Base-by-base conservation (phyloP, 345 rosid genomes). In the Aethionema arabicum region DNA sequence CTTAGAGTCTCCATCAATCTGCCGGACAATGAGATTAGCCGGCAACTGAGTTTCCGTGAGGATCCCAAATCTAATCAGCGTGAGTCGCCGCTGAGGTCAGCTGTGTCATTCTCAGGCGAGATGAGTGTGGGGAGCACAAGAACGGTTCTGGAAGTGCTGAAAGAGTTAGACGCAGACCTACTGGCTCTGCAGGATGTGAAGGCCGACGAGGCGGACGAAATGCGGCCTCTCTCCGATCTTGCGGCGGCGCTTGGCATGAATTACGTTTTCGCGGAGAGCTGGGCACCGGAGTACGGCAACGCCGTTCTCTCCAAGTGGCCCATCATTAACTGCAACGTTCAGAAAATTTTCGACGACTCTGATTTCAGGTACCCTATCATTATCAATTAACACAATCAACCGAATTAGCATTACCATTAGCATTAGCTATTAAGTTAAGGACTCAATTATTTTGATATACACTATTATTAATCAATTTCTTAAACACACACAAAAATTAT, bases 281-380 rank as follows among this genome's bases (percentile, higher is more conserved):
- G 98, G 98, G 98, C 98, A 43, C 98, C 98, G 21, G 96, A 92
- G 72, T 92, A 89, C 66, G 98, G 98, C 8, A 92, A 92, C 78
- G 96, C 98, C 46, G 69, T 92, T 29, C 73, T 89, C 37, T 92
- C 98, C 5, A 83, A 73, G 72, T 92, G 95, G 95, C 96, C 96
- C 48, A 92, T 92, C 52, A 81, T 81, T 77, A 64, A 56, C 33
- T 87, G 78, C 79, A 72, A 59, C 62, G 88, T 84, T 10, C 95
- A 82, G 36, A 89, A 82, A 60, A 89, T 92, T 75, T 85, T 87
- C 70, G 96, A 92, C 69, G 87, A 92, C 69, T 53, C 88, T 15
- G 98, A 92, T 79, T 84, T 89, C 88, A 83, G 98, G 98, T 81
- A 21, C 27, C 27, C 2, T 21, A 21, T 21, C 27, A 21, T 1